phyloP scores from a whole-genome alignment of 1,284 basidiomycete species.

The Apiotrichum domesticum region DNA sequence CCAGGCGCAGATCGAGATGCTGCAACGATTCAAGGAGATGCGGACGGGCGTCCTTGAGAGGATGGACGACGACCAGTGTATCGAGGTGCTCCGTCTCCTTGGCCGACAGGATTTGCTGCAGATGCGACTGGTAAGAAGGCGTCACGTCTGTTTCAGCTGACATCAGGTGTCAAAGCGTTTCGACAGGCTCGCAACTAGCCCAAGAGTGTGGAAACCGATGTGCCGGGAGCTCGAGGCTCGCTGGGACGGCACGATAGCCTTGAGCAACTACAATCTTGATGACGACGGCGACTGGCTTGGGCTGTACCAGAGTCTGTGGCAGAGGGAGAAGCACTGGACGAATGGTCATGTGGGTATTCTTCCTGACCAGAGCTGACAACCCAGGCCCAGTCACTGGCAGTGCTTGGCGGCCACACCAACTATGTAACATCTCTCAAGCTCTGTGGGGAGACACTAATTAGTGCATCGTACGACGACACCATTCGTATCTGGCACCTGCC shows the following conservation, averaged over 20 bases:
- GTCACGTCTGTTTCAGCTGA: constrained; percentile 32
- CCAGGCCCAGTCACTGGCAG: constrained; percentile 66
- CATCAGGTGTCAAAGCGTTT: constrained; percentile 67
- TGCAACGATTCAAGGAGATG: constrained; percentile 71
- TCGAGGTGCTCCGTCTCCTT: constrained; percentile 62
- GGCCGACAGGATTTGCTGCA: constrained; percentile 60
- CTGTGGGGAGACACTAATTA: constrained; percentile 63
- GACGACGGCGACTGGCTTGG: constrained; percentile 68
- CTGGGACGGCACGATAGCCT: constrained; percentile 20
- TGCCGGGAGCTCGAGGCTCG: constrained; percentile 29
- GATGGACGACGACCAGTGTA: constrained; percentile 61
- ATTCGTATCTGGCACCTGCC: constrained; percentile 82
- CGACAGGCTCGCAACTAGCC: constrained; percentile 61
- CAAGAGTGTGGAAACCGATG: constrained; percentile 61
- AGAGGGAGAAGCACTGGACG: constrained; percentile 77
- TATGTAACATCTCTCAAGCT: constrained; percentile 80
- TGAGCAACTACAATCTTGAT: constrained; percentile 44
- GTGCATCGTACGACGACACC: constrained; percentile 78
- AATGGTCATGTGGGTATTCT: constrained; percentile 17
- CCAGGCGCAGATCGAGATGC: constrained; percentile 62
- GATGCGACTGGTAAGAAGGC: constrained; percentile 42
- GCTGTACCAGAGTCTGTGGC: constrained; percentile 74
- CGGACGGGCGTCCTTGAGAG: constrained; percentile 74
- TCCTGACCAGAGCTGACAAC: background rate
- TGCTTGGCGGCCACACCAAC: constrained; percentile 76